Evolutionary conservation across 2,329 filamentous ascomycete genomes (phyloP).

Genomic region (Diaporthe capsici): DNA sequence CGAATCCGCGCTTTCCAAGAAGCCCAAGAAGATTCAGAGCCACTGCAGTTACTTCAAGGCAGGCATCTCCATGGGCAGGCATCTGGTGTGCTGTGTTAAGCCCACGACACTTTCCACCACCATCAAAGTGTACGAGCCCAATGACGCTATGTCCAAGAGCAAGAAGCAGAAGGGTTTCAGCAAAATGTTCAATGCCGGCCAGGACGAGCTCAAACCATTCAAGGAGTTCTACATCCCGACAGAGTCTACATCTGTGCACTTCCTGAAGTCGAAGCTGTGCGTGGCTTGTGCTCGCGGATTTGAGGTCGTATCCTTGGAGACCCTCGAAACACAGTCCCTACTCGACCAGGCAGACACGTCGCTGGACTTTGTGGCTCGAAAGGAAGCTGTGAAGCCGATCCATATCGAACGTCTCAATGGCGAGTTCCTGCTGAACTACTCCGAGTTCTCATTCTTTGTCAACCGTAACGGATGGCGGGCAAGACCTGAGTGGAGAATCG

Average conservation of each 20-base stretch:
- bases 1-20: slow-evolving; percentile 84
- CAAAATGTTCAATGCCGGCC: slow-evolving; percentile 93
- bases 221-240: slow-evolving; percentile 99
- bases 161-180: slow-evolving; percentile 96
- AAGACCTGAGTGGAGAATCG: slow-evolving; percentile 95
- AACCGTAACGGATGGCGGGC: slow-evolving; percentile 98
- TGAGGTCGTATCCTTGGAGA: slow-evolving; percentile 96
- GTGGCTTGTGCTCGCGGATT: slow-evolving; percentile 96
- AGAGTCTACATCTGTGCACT: slow-evolving; percentile 98
- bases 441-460: slow-evolving; percentile 99
- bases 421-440: slow-evolving; percentile 98
- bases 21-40: slow-evolving; percentile 95
- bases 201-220: slow-evolving; percentile 96
- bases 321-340: slow-evolving; percentile 96
- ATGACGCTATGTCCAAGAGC: slow-evolving; percentile 91
- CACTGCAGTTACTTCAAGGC: slow-evolving; percentile 99
- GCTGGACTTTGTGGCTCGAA: slow-evolving; percentile 94
- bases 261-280: slow-evolving; percentile 95
- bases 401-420: slow-evolving; percentile 97
- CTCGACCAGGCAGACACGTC: slow-evolving; percentile 98
- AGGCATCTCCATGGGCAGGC: slow-evolving; percentile 92
- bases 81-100: slow-evolving; percentile 97
- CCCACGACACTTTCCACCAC: slow-evolving; percentile 93
- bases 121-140: slow-evolving; percentile 99
- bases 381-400: slow-evolving; percentile 93